Evolutionary conservation across 208 protist genomes (phyloP).

Genomic region (Endotrypanum monterogeii): DNA sequence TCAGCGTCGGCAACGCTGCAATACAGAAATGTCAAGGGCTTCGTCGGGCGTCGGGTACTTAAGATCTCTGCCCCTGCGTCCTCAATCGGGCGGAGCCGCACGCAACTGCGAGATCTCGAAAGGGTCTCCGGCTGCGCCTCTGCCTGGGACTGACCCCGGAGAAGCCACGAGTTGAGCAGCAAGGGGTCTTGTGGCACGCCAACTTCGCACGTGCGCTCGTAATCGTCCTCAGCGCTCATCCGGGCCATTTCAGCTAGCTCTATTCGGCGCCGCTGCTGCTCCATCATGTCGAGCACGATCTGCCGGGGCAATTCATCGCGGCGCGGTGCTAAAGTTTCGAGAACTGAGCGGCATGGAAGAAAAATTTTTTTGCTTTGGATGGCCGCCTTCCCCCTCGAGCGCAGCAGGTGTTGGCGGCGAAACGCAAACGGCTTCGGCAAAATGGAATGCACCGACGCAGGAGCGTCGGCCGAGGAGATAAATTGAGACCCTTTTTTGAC

Average conservation of each 20-base stretch:
- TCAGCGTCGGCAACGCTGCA: constrained; percentile 40
- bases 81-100: constrained; percentile 27
- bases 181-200: constrained; percentile 1
- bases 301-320: constrained; percentile 46
- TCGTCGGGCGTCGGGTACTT: constrained; percentile 16
- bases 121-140: constrained; percentile 16
- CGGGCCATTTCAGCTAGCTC: constrained; percentile 59
- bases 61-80: constrained; percentile 30
- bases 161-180: constrained; percentile 63
- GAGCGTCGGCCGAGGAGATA: constrained; percentile 41
- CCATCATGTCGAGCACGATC: constrained; percentile 61
- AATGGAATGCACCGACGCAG: constrained; percentile 75
- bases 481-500: constrained; percentile 56
- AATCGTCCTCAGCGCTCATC: constrained; percentile 67
- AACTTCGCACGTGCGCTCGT: constrained; percentile 27
- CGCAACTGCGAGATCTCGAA: constrained; percentile 12
- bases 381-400: constrained; percentile 3
- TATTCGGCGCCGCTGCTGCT: constrained; percentile 51
- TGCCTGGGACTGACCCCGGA: constrained; percentile 38
- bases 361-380: constrained; percentile 19
- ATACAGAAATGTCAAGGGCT: constrained; percentile 56
- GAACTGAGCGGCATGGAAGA: constrained; percentile 37
- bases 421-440: constrained; percentile 75
- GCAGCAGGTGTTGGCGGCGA: constrained; percentile 46
- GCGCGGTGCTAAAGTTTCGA: constrained; percentile 37